A percentile compares a stretch with the other conserved stretches of the same genome.
Evolutionary conservation across 306 rosid species (phyloP).

Genomic region (Sicyos edulis): DNA sequence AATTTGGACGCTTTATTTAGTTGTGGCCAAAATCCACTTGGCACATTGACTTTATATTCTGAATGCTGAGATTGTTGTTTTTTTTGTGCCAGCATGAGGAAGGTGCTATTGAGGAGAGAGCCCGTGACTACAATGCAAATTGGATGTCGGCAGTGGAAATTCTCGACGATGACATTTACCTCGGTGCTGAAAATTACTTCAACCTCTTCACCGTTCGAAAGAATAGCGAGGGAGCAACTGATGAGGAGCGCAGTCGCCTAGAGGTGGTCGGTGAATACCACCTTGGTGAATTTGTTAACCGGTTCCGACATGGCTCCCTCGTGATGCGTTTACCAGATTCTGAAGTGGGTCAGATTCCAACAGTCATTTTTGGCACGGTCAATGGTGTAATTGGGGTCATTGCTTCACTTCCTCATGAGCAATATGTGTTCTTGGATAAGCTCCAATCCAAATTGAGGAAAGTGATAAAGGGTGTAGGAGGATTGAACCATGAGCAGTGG

Average conservation of each 20-base stretch:
- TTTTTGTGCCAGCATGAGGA: constrained; percentile 67
- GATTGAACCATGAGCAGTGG: constrained; percentile 97
- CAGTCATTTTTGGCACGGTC: constrained; percentile 83
- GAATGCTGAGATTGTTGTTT: neutral
- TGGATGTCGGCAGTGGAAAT: constrained; percentile 99
- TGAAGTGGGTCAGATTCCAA: constrained; percentile 91
- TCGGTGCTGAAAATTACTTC: constrained; percentile 77
- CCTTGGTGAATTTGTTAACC: constrained; percentile 79
- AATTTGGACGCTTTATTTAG: neutral
- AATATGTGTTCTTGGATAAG: constrained; percentile 72
- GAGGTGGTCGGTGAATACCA: constrained; percentile 93
- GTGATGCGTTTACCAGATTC: constrained; percentile 97
- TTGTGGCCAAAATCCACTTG: neutral
- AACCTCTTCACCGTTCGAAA: constrained; percentile 50
- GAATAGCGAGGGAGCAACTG: constrained; percentile 87
- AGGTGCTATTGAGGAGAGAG: constrained; percentile 97
- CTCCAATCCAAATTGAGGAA: constrained; percentile 86
- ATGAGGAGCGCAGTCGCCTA: constrained; percentile 86
- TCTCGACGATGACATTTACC: constrained; percentile 87
- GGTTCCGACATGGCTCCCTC: constrained; percentile 77
- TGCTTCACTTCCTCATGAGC: constrained; percentile 91
- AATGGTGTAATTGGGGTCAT: constrained; percentile 95
- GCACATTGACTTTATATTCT: neutral
- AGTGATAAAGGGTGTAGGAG: constrained; percentile 96
- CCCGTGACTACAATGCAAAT: constrained; percentile 90